Evolutionary conservation across 495 filamentous ascomycete species (phyloP).

Genomic region (Xylaria bambusicola): DNA sequence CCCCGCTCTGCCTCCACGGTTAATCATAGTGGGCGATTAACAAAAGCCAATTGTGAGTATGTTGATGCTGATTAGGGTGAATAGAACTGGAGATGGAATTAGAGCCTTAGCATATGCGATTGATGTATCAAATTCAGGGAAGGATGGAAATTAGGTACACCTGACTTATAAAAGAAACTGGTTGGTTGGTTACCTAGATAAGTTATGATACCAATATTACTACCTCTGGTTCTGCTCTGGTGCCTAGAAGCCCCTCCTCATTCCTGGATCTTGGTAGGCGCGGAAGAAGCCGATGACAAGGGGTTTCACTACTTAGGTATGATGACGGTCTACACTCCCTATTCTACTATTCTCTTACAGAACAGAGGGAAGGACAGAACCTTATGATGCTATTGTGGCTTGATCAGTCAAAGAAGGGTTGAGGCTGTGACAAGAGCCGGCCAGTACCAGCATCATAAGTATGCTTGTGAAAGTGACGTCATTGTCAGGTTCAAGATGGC

Average conservation of each 20-base stretch:
- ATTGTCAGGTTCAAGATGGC: background rate
- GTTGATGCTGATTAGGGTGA: constrained; percentile 1
- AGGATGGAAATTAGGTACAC: too few species aligned
- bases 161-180: too few species aligned
- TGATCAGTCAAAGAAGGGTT: background rate
- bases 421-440: background rate
- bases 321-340: too few species aligned
- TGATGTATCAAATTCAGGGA: too few species aligned
- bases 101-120: too few species aligned
- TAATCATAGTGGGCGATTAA: constrained; percentile 21
- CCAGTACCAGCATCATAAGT: background rate
- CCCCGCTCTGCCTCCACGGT: constrained; percentile 21
- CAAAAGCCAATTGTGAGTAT: background rate
- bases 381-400: background rate
- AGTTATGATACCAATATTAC: too few species aligned
- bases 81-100: constrained; percentile 5
- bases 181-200: too few species aligned
- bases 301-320: too few species aligned
- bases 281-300: too few species aligned
- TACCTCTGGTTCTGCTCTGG: too few species aligned
- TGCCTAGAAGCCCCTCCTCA: too few species aligned
- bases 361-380: background rate
- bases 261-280: too few species aligned
- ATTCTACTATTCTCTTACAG: background rate
- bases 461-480: constrained; percentile 4